These are phyloP conservation scores for Allomyces arbusculus DNA, from an alignment of 192 early-diverging fungal genomes.

Conservation along the genomic window DNA sequence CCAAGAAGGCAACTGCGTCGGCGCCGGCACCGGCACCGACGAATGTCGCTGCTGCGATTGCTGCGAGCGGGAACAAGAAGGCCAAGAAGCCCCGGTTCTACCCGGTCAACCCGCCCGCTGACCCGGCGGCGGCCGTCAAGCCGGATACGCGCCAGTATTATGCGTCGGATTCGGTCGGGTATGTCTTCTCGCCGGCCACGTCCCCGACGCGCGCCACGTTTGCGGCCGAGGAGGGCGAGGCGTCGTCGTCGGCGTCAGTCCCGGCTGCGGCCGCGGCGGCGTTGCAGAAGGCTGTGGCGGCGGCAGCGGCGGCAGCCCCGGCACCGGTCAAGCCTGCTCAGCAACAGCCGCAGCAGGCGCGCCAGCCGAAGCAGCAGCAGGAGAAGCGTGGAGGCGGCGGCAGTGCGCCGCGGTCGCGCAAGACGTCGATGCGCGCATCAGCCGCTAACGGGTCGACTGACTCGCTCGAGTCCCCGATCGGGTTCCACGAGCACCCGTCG, in stretches of 20 bases:
- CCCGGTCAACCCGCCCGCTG: conserved; percentile 15
- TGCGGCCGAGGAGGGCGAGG: conserved; percentile 20
- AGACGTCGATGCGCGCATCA: background rate
- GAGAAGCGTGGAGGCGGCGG: background rate
- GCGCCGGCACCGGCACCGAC: conserved; percentile 6
- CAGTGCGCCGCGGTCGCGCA: background rate
- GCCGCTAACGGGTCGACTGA: background rate
- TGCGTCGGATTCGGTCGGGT: conserved; percentile 50
- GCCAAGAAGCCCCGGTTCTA: conserved; percentile 26
- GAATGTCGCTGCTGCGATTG: conserved; percentile 2
- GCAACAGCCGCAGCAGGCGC: background rate
- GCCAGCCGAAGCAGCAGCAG: background rate
- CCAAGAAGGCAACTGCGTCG: conserved; percentile 15
- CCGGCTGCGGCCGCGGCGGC: conserved; percentile 7
- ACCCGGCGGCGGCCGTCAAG: conserved; percentile 14
- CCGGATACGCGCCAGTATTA: conserved; percentile 43
- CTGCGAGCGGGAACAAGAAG: conserved; percentile 14
- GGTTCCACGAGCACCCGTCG: conserved; percentile 56
- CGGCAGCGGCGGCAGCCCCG: background rate
- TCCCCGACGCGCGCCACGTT: conserved; percentile 32
- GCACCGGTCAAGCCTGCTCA: conserved; percentile 25
- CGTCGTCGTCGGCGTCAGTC: background rate
- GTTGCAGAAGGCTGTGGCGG: conserved; percentile 12
- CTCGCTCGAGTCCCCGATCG: background rate
- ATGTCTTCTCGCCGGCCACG: conserved; percentile 50